A percentile compares a stretch with the other conserved stretches of the same genome.
Evolutionary conservation across 2,329 filamentous ascomycete species (phyloP).

Genomic region (Trichoderma koningii): DNA sequence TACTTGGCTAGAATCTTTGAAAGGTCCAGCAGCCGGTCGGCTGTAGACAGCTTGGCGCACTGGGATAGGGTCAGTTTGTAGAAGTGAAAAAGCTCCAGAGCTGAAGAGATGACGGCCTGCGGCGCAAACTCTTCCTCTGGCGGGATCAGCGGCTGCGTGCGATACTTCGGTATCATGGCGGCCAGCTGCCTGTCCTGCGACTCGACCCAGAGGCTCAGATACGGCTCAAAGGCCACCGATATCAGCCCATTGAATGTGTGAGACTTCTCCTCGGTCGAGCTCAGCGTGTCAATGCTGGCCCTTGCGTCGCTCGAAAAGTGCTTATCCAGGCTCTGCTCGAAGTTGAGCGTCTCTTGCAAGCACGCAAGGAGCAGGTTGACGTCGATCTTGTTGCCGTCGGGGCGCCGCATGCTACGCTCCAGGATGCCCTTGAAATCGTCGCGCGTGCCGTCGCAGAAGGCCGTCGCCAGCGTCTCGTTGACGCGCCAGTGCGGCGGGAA

Average conservation of each 20-base stretch:
- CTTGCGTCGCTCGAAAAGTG: constrained; percentile 74
- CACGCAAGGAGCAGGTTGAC: constrained; percentile 87
- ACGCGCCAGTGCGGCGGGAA: constrained; percentile 90
- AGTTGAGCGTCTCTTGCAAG: constrained; percentile 93
- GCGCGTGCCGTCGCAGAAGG: constrained; percentile 92
- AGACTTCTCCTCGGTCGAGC: constrained; percentile 72
- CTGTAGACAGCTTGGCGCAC: constrained; percentile 93
- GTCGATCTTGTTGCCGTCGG: constrained; percentile 78
- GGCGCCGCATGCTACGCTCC: constrained; percentile 78
- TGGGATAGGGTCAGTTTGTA: constrained; percentile 92
- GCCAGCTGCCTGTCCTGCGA: constrained; percentile 90
- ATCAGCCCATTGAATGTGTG: constrained; percentile 87
- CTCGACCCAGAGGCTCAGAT: constrained; percentile 95
- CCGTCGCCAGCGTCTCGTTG: constrained; percentile 83
- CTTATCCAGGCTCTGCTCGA: constrained; percentile 87
- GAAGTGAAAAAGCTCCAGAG: constrained; percentile 95
- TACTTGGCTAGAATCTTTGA: constrained; percentile 88
- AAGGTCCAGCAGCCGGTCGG: constrained; percentile 81
- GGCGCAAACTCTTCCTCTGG: constrained; percentile 89
- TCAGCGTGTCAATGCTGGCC: constrained; percentile 86
- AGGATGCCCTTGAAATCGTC: constrained; percentile 95
- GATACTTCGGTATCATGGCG: constrained; percentile 82
- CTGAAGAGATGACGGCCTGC: constrained; percentile 87
- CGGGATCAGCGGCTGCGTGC: constrained; percentile 75
- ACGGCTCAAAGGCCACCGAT: constrained; percentile 95